Evolutionary conservation across 2,329 filamentous ascomycete genomes (phyloP).

Genomic region (Onygenales sp.): DNA sequence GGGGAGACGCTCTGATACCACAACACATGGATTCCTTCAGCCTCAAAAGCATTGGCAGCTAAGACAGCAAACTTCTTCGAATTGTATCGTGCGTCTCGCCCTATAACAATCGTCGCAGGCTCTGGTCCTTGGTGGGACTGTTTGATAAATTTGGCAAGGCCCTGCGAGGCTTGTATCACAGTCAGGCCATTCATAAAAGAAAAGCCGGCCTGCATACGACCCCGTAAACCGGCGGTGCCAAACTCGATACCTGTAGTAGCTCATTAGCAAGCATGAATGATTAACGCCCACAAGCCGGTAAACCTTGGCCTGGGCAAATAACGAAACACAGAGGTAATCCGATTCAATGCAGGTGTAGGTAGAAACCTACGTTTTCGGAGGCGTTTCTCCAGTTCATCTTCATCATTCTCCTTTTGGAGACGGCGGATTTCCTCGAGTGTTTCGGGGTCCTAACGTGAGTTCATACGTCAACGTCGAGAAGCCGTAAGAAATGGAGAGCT

Average conservation of each 20-base stretch:
- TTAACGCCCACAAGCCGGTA: background rate
- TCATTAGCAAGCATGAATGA: background rate
- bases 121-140: slow-evolving; percentile 34
- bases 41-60: slow-evolving; percentile 50
- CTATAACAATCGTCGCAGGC: slow-evolving; percentile 47
- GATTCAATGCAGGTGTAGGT: background rate
- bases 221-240: slow-evolving; percentile 53
- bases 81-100: slow-evolving; percentile 54
- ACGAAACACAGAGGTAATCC: background rate
- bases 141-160: slow-evolving; percentile 52
- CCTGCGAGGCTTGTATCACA: slow-evolving; percentile 55
- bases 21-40: slow-evolving; percentile 49
- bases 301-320: too few relatives aligned
- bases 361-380: slow-evolving; percentile 37
- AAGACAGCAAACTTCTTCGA: slow-evolving; percentile 52
- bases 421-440: slow-evolving; percentile 47
- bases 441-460: slow-evolving; percentile 31
- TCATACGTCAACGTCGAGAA: background rate
- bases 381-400: slow-evolving; percentile 42
- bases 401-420: slow-evolving; percentile 38
- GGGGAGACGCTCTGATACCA: slow-evolving; percentile 49
- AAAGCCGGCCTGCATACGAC: slow-evolving; percentile 58
- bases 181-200: slow-evolving; percentile 51
- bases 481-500: background rate
- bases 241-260: slow-evolving; percentile 43